Base-by-base conservation (phyloP, 441 rosid species). In the Adansonia grandidieri region DNA sequence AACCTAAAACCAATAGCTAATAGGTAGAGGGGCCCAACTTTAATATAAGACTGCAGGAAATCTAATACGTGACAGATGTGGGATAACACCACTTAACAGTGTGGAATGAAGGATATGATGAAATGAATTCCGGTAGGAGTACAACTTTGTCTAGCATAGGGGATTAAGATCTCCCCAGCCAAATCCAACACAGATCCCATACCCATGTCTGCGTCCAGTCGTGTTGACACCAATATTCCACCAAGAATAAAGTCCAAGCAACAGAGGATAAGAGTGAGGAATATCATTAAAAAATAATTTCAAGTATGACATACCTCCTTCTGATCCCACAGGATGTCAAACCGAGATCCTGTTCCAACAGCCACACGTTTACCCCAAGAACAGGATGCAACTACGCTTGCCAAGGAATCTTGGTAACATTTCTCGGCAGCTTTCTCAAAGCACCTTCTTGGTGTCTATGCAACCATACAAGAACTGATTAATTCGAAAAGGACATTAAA, bases 351-450 rank as follows among this genome's bases (percentile, higher is more conserved):
- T 45, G 99, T 97, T 57, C 99, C 99, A 67, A 96, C 96, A 50
- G 92, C 91, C 60, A 96, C 98, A 13, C 83, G 82, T 74, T 94
- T 94, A 6, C 99, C 99, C 99, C 99, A 97, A 4, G 98, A 88
- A 84, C 98, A 93, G 71, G 98, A 89, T 1, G 95, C 98, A 83
- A 95, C 99, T 0, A 92, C 80, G 60, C 96, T 92, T 70, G 97
- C 84, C 62, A 94, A 84, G 76, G 92, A 69, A 88, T 97, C 98
- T 50, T 72, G 74, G 63, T 93, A 91, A 78, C 95, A 89, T 83
- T 94, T 97, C 82, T 89, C 98, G 57, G 99, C 96, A 67, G 99
- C 99, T 84, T 84, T 90, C 88, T 97, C 98, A 77, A 97, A 97
- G 82, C 98, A 94, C 86, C 74, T 92, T 84, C 88, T 87, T 45